phyloP scores from a whole-genome alignment of 177 flowering plant genomes.

The Vitis hybrid region DNA sequence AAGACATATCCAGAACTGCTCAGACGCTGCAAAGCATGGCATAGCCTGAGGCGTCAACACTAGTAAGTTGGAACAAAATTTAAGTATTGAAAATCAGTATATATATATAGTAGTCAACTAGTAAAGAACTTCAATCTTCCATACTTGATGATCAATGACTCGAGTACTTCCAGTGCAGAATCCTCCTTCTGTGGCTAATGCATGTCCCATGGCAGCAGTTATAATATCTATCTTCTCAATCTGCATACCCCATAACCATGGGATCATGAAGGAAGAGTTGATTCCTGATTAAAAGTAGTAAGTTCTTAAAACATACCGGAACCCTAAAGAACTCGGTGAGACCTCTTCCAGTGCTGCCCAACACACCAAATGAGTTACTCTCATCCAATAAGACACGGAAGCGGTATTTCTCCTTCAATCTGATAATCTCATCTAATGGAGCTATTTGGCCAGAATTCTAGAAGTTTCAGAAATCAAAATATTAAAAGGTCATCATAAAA shows the following conservation, averaged over 20 bases:
- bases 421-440: conserved; percentile 83
- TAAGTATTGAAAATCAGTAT: background rate
- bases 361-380: conserved; percentile 96
- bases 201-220: conserved; percentile 98
- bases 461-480: conserved; percentile 14
- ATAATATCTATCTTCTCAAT: conserved; percentile 90
- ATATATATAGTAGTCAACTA: no score
- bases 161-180: conserved; percentile 96
- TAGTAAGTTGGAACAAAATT: background rate
- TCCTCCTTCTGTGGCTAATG: conserved; percentile 95
- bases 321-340: conserved; percentile 76
- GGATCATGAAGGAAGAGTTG: background rate
- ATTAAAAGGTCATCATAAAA: background rate
- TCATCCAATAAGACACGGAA: conserved; percentile 93
- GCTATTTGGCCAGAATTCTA: conserved; percentile 98
- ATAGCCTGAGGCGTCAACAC: conserved; percentile 2
- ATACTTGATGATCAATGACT: conserved; percentile 94
- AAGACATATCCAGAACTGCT: conserved; percentile 96
- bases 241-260: conserved; percentile 39
- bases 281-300: conserved; percentile 7
- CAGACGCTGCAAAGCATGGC: conserved; percentile 60
- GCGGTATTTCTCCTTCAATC: conserved; percentile 79
- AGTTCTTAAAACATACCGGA: conserved; percentile 54
- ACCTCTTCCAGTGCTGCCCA: conserved; percentile 90
- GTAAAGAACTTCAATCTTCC: conserved; percentile 6